Base-by-base conservation (phyloP, 306 rosid genomes). In the Lathyrus oleraceus region DNA sequence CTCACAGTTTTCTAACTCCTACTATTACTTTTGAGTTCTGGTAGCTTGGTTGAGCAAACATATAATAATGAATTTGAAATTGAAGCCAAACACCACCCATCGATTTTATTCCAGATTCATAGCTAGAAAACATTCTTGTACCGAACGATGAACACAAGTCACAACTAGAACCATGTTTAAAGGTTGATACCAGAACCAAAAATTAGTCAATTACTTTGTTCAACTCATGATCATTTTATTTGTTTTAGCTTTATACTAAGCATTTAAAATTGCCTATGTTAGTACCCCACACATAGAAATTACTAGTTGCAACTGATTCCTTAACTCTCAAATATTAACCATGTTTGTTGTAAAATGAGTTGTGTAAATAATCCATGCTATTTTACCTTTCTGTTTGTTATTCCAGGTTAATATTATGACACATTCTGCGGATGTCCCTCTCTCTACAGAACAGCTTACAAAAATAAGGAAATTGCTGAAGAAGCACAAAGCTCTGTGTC, bases 371-470 rank as follows among this genome's bases (percentile, higher is more conserved):
- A 60, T 59, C 49, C 25, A 49, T 83, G 79, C 49, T 62, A 65
- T 66, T 66, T 54, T 43, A 61, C 73, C 38, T 40, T 61, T 75
- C 70, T 71, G 21, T 78, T 66, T 74, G 52, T 65, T 39, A 74
- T 69, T 64, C 73, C 87, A 95, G 99, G 96, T 95, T 78, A 91
- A 89, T 80, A 83, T 95, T 65, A 79, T 95, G 97, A 89, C 91
- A 59, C 89, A 95, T 73, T 81, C 88, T 48, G 71, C 84, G 23
- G 95, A 91, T 76, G 81, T 43, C 77, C 95, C 95, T 32, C 86
- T 89, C 80, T 82, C 97, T 69, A 78, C 85, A 8, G 95, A 91
- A 65, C 92, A 91, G 49, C 87, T 88, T 77, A 71, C 88, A 3
- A 89, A 82, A 82, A 83, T 91, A 67, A 79, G 96, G 59, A 87